phyloP scores from a whole-genome alignment of 2,329 filamentous ascomycete species.

The Cordyceps cateniannulata region DNA sequence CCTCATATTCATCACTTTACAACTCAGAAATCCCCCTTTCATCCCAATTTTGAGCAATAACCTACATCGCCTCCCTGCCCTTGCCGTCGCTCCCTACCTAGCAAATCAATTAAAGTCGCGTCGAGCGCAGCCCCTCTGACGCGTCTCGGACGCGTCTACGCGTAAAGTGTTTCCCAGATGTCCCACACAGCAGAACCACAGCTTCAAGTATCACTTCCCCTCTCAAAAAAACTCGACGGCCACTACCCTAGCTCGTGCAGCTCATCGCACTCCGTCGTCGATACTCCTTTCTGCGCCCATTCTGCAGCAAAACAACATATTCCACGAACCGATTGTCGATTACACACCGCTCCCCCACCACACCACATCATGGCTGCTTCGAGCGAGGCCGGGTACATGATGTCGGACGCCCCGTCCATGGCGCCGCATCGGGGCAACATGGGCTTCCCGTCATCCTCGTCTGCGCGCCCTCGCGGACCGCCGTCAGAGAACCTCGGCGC shows the following conservation, averaged over 20 bases:
- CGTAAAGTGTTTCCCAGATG: conserved; percentile 9
- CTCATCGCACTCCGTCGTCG: neutral
- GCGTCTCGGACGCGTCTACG: conserved; percentile 7
- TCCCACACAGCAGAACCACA: neutral
- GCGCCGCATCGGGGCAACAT: conserved; percentile 35
- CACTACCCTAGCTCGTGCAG: neutral
- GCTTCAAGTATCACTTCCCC: neutral
- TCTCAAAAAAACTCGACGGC: neutral
- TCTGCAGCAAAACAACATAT: neutral
- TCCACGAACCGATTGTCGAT: neutral
- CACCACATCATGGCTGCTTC: conserved; percentile 40
- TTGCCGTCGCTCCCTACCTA: neutral
- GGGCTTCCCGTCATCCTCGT: conserved; percentile 44
- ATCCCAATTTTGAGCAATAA: neutral
- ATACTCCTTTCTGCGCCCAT: neutral
- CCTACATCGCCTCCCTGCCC: neutral
- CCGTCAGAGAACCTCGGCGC: conserved; percentile 56
- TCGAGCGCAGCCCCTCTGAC: conserved; percentile 3
- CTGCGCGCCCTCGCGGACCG: conserved; percentile 48
- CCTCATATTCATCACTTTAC: neutral
- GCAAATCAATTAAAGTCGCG: conserved; percentile 12
- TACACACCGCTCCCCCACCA: neutral
- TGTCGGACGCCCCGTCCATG: conserved; percentile 49
- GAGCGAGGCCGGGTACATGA: conserved; percentile 50
- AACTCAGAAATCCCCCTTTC: neutral